phyloP scores from a whole-genome alignment of 345 rosid species.

The Gossypium raimondii region DNA sequence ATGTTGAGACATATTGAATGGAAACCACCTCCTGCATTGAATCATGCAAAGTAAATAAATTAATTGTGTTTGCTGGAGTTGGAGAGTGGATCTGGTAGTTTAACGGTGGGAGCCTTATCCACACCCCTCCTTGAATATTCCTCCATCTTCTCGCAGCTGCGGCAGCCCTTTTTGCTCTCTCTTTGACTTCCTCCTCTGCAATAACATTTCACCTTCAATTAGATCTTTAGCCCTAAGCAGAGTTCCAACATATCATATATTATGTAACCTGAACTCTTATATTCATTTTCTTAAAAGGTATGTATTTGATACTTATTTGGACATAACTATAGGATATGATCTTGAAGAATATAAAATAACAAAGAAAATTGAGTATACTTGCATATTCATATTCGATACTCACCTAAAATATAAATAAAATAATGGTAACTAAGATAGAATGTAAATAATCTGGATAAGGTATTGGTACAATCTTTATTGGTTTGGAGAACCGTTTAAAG shows the following conservation, averaged over 20 bases:
- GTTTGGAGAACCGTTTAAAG: too few relatives aligned
- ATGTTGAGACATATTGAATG: neutral
- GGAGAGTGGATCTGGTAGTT: conserved; percentile 70
- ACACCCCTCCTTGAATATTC: conserved; percentile 85
- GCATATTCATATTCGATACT: too few relatives aligned
- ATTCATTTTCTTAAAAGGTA: too few relatives aligned
- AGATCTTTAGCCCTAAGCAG: too few relatives aligned
- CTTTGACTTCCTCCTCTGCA: conserved; percentile 80
- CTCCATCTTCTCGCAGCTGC: conserved; percentile 93
- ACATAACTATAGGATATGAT: neutral
- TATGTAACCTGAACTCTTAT: too few relatives aligned
- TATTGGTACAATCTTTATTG: too few relatives aligned
- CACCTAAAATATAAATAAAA: too few relatives aligned
- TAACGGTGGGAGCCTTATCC: conserved; percentile 68
- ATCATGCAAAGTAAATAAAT: neutral
- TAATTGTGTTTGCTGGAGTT: conserved; percentile 39
- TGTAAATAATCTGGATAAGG: too few relatives aligned
- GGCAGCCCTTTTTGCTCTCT: conserved; percentile 69
- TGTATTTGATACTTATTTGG: neutral
- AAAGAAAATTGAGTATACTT: too few relatives aligned
- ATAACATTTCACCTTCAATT: conserved; percentile 11
- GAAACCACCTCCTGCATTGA: neutral
- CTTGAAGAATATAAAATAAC: too few relatives aligned
- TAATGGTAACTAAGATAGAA: too few relatives aligned
- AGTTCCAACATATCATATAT: too few relatives aligned